A percentile compares a stretch with the other conserved stretches of the same genome.
Evolutionary conservation across 2,329 filamentous ascomycete species (phyloP).

Genomic region (Rosellinia necatrix): DNA sequence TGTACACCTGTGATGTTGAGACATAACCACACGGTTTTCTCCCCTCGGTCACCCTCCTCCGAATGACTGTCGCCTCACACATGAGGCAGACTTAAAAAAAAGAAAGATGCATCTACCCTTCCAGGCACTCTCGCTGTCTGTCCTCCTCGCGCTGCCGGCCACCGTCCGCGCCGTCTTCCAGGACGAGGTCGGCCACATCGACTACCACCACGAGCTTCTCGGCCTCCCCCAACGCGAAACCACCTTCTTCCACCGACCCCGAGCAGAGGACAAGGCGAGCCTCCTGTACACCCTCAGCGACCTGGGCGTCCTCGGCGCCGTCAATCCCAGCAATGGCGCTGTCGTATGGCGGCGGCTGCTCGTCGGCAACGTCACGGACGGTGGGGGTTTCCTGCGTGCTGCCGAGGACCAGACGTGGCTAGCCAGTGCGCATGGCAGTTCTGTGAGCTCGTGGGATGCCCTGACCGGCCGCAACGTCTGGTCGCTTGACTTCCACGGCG

Average conservation of each 20-base stretch:
- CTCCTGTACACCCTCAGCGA: constrained; percentile 92
- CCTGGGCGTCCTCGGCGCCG: constrained; percentile 78
- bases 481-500: constrained; percentile 65
- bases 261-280: constrained; percentile 79
- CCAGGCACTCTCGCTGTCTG: constrained; percentile 35
- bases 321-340: constrained; percentile 84
- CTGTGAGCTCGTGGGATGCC: constrained; percentile 82
- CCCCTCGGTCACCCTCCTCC: not conserved
- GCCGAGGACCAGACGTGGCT: constrained; percentile 80
- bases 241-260: constrained; percentile 93
- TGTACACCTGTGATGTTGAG: not conserved
- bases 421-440: constrained; percentile 71
- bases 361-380: constrained; percentile 52
- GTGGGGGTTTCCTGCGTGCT: constrained; percentile 65
- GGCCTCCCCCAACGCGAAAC: constrained; percentile 80
- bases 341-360: constrained; percentile 86
- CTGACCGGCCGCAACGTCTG: constrained; percentile 79
- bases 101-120: constrained; percentile 38
- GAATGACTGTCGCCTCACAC: constrained; percentile 8
- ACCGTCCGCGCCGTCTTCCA: constrained; percentile 73
- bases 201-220: constrained; percentile 90
- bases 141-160: constrained; percentile 51
- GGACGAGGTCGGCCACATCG: constrained; percentile 89
- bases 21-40: constrained; percentile 3
- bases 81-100: constrained; percentile 28